phyloP scores from a whole-genome alignment of 768 basidiomycete genomes.

The Lactifluus piperatus region DNA sequence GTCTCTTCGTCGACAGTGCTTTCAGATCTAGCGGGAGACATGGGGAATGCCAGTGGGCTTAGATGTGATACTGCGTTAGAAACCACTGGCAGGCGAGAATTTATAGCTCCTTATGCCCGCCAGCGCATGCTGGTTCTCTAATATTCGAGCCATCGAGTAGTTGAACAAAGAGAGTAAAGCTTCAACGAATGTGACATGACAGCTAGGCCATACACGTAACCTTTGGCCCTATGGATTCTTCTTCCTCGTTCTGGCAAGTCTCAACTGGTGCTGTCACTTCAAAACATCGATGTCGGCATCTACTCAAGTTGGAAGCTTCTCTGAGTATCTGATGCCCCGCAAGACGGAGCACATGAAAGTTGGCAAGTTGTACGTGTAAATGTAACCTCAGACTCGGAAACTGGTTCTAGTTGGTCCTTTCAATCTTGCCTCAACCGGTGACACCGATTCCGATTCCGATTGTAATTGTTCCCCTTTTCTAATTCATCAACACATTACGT shows the following conservation, averaged over 20 bases:
- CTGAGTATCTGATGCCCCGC: not conserved
- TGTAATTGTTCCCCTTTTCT: too few relatives aligned
- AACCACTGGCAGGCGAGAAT: slow-evolving; percentile 23
- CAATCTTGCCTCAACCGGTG: too few relatives aligned
- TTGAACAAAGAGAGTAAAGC: not conserved
- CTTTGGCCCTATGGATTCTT: not conserved
- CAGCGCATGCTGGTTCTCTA: slow-evolving; percentile 1
- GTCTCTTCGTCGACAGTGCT: slow-evolving; percentile 2
- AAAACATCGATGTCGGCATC: not conserved
- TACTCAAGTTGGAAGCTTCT: not conserved
- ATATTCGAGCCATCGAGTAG: slow-evolving; percentile 1
- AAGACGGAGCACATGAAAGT: not conserved
- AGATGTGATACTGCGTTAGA: not conserved
- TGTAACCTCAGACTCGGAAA: not conserved
- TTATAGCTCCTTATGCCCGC: slow-evolving; percentile 6
- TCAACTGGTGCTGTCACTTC: not conserved
- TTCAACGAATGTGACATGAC: not conserved
- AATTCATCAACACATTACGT: too few relatives aligned
- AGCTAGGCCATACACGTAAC: slow-evolving; percentile 2
- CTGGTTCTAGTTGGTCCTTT: not conserved
- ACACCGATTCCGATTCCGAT: too few relatives aligned
- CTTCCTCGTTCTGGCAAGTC: not conserved
- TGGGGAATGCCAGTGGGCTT: slow-evolving; percentile 33
- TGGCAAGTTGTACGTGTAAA: not conserved
- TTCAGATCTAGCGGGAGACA: slow-evolving; percentile 1